phyloP scores from a whole-genome alignment of 768 basidiomycete species.

The Tephrocybe sp. region DNA sequence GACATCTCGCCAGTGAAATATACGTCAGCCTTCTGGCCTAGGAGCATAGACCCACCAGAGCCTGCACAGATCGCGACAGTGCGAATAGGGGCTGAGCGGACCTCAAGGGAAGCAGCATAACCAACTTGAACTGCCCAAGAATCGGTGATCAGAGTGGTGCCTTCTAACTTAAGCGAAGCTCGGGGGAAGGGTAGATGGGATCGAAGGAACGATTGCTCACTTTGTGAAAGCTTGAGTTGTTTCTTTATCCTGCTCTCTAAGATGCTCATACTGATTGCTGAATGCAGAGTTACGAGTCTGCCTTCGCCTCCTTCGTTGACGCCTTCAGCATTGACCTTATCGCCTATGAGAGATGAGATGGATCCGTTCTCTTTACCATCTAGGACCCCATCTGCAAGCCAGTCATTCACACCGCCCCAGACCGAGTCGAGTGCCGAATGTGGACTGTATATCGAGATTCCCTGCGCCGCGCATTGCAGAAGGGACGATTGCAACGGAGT shows the following conservation, averaged over 20 bases:
- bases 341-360: constrained; percentile 37
- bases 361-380: constrained; percentile 34
- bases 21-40: constrained; percentile 74
- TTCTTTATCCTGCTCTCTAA: constrained; percentile 70
- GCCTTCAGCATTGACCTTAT: constrained; percentile 38
- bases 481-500: constrained; percentile 81
- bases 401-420: constrained; percentile 87
- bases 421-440: constrained; percentile 90
- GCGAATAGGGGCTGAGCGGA: constrained; percentile 36
- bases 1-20: constrained; percentile 93
- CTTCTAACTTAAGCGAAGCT: constrained; percentile 1
- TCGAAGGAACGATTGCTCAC: constrained; percentile 39
- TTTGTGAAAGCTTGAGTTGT: constrained; percentile 56
- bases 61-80: constrained; percentile 92
- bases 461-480: constrained; percentile 75
- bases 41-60: constrained; percentile 77
- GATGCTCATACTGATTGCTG: constrained; percentile 58
- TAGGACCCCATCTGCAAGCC: constrained; percentile 65
- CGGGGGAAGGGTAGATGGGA: too few relatives aligned
- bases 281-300: constrained; percentile 60
- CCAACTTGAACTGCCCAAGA: constrained; percentile 57
- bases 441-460: constrained; percentile 84
- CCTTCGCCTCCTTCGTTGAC: constrained; percentile 61
- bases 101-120: constrained; percentile 33
- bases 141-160: constrained; percentile 19